Base-by-base conservation (phyloP, 202 grass and related monocot species). In the Tripidium arundinaceum region DNA sequence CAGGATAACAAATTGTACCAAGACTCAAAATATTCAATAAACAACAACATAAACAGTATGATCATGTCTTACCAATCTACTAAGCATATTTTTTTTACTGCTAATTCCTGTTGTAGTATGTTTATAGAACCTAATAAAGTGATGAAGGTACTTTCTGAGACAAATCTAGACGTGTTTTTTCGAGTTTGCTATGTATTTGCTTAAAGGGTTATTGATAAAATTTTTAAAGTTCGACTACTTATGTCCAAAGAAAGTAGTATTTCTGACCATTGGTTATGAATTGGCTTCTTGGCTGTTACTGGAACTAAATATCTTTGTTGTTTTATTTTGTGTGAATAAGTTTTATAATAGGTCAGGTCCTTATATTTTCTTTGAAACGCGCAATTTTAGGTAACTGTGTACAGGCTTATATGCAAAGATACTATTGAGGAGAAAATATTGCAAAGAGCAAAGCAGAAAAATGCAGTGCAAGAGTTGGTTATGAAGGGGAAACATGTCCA, bases 331-430 rank as follows among this genome's bases (percentile, higher is more conserved):
- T 29, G 21, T 37, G 42, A 67, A 76, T 49, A 19, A 22, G 62
- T 36, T 84, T 55, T 83, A 61, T 75, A 36, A 28, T 65, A 28
- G 72, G 28, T 79, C 31, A 47, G 31, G 42, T 76, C 52, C 66
- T 81, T 84, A 83, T 33, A 18, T 83, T 80, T 73, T 79, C 26
- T 86, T 84, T 83, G 59, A 62, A 84, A 80, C 42, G 26, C 80
- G 78, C 46, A 86, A 61, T 77, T 86, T 47, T 69, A 99, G 96
- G 96, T 99, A 46, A 93, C 92, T 5, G 96, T 99, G 40, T 99
- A 99, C 78, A 99, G 96, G 90, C 86, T 99, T 76, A 96, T 99
- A 72, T 99, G 96, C 78, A 99, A 99, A 89, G 96, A 99, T 70
- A 99, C 96, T 29, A 89, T 99, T 11, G 96, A 99, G 80, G 96